phyloP scores from a whole-genome alignment of 2,329 filamentous ascomycete species.

The Endoconidiophora polonica region DNA sequence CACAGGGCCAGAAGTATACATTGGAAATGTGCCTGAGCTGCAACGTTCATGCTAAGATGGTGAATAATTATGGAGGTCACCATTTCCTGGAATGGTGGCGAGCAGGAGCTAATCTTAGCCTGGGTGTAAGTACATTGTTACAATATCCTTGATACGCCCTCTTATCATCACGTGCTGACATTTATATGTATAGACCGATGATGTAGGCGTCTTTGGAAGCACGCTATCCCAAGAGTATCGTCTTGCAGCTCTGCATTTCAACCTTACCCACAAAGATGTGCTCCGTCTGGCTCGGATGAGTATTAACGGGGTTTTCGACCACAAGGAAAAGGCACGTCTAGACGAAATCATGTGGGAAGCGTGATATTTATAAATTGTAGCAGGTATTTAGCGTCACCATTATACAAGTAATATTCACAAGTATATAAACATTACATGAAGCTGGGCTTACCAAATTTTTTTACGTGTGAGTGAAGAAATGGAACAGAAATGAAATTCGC shows the following conservation, averaged over 20 bases:
- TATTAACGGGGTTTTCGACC: slow-evolving; percentile 50
- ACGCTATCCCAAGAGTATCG: slow-evolving; percentile 60
- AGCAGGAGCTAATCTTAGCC: slow-evolving; percentile 41
- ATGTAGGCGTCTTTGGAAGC: slow-evolving; percentile 68
- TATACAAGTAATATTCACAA: too few relatives aligned
- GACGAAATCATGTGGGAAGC: slow-evolving; percentile 30
- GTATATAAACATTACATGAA: too few relatives aligned
- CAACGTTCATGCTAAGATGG: slow-evolving; percentile 63
- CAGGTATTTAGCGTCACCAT: too few relatives aligned
- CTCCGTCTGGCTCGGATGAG: slow-evolving; percentile 41
- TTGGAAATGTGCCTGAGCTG: slow-evolving; percentile 67
- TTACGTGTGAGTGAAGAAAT: not conserved
- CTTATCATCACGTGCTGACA: not conserved
- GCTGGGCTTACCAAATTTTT: not conserved
- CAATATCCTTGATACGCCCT: not conserved
- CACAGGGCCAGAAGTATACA: slow-evolving; percentile 33
- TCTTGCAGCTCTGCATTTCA: slow-evolving; percentile 55
- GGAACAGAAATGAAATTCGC: not conserved
- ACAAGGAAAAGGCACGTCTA: slow-evolving; percentile 38
- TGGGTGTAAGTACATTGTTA: slow-evolving; percentile 42
- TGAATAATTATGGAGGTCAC: slow-evolving; percentile 48
- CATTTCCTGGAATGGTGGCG: slow-evolving; percentile 62
- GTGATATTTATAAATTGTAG: too few relatives aligned
- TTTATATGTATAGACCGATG: slow-evolving; percentile 46
- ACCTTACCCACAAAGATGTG: slow-evolving; percentile 29